Base-by-base conservation (phyloP, 192 early-diverging fungal species). In the Backusella sp. region DNA sequence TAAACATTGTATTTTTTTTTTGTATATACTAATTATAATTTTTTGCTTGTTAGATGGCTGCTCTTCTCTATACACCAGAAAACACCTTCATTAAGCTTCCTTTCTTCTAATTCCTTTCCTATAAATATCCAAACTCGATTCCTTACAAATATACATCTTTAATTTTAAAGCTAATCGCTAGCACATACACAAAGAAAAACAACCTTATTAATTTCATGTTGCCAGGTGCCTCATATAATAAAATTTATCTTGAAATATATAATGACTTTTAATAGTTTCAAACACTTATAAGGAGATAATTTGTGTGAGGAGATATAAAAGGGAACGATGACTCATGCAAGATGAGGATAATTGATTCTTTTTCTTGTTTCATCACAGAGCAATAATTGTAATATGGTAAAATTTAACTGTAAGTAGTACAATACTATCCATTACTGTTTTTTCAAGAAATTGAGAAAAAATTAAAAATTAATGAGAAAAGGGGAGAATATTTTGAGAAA, bases 21-120 rank as follows among this genome's bases (percentile, higher is more conserved):
- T 39, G 37, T 12, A 39, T 39, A 39, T 39, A 39, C 37, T 39
- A 39, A 39, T 39, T 39, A 11, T 39, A 39, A 3, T 39, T 11
- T 39, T 39, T 39, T 39, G 7, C 3, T 39, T 39, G 11, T 39
- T 39, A 39, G 37, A 68, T 46, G 19, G 23, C 35, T 73, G 74
- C 79, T 30, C 67, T 80, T 9, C 17, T 79, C 6, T 79, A 36
- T 41, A 67, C 52, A 8, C 35, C 42, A 11, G 59, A 70, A 8
- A 67, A n/a, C 26, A 75, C 73, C 4, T 71, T 65, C 41, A 59
- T 79, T 14, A 65, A 41, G 19, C 69, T 79, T 14, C 78, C 78
- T 11, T 17, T 76, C 35, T 71, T 76, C 26, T 76, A 76, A 76
- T 44, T 11, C 9, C 26, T 12, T 62, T 7, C 12, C 21, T 28